Base-by-base conservation (phyloP, 192 early-diverging fungal species). In the Haplosporangium gracile region DNA sequence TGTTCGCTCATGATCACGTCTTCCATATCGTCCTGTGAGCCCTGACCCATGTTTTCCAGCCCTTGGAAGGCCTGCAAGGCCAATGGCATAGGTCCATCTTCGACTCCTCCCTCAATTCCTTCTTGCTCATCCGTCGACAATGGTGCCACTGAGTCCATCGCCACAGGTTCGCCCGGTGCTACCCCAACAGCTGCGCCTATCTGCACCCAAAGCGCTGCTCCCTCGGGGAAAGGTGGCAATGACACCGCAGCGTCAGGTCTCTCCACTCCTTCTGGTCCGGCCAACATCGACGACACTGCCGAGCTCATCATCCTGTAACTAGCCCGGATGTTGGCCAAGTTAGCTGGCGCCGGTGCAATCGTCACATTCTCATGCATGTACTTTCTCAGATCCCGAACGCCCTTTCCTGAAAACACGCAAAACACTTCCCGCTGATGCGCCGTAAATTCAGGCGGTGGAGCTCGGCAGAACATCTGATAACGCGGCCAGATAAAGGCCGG, bases 381-480 rank as follows among this genome's bases (percentile, higher is more conserved):
- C 6, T 72, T 43, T 43, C 90, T 79, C 18, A 93, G 74, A 10
- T 93, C 91, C 29, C 88, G 83, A 16, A 93, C 92, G 20, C 92
- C 92, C 70, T 88, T 89, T 5, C 92, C 92, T 70, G 89, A 90
- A 70, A 90, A 93, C 13, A 93, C 92, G 73, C 92, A 93, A 88
- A 93, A 93, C n/a, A 90, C 87, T 26, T 89, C 82, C 15, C 89
- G 82, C 69, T 93, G 92, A 69, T 92, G 89, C 0, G 63, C 76
- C 22, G 85, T 90, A 47, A 92, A 92, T 68, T 91, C 90, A 32
- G 85, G 78, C n/a, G 92, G 92, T 11, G 92, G 90, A 20, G 82
- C 42, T 13, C 92, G 80, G 71, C 92, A 90, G 68, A 90, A 92
- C 34, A 60, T 77, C 76, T 92, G 90, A 22, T 91, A 79, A 26